Evolutionary conservation across 768 basidiomycete species (phyloP), one percentile per base, ranked within the genome.

Genomic region (Tricholoma terreum): DNA sequence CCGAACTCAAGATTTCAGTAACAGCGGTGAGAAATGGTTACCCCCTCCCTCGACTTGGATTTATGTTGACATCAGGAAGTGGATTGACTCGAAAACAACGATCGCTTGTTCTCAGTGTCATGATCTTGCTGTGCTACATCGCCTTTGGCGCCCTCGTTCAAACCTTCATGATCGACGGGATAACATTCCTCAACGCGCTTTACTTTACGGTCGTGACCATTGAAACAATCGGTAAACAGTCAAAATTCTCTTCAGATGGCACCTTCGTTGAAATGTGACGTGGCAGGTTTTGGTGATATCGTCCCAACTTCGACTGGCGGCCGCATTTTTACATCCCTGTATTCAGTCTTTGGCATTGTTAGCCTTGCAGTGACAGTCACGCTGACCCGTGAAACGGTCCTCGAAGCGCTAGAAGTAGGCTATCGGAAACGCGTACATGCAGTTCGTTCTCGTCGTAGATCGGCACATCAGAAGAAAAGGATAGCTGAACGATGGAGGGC

Each of bases 61-160:
- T 33, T 4, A 30, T 35, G 17, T 33, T 54, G 27, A n/a, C 5
- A 14, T 21, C 52, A 90, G 89, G 87, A 4, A 91, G 89, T 60
- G 92, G 92, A 1, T 72, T 94, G 35, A 94, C 91, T 0, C 80
- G 81, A 21, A 91, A 85, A 65, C 92, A 94, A 63, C 82, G 91
- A 4, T 82, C 85, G 0, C 80, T 94, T n/a, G 82, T 88, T 31
- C 86, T 94, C 57, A 81, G 89, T 34, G 83, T 89, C 56, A 94
- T 94, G 62, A 66, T 86, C 14, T 73, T 94, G 1, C 76, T 94
- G 21, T 75, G 76, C 57, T 93, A 91, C 67, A 76, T 93, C 58
- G 89, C 86, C 0, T 64, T 94, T 9, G 92, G 92, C 4, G 82
- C 86, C 0, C 75, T 90, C 12, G 70, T 83, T 50, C 80, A 84